These are phyloP conservation scores for Diaporthe ampelina DNA, from an alignment of 2,329 filamentous ascomycete species.

Conservation along the genomic window DNA sequence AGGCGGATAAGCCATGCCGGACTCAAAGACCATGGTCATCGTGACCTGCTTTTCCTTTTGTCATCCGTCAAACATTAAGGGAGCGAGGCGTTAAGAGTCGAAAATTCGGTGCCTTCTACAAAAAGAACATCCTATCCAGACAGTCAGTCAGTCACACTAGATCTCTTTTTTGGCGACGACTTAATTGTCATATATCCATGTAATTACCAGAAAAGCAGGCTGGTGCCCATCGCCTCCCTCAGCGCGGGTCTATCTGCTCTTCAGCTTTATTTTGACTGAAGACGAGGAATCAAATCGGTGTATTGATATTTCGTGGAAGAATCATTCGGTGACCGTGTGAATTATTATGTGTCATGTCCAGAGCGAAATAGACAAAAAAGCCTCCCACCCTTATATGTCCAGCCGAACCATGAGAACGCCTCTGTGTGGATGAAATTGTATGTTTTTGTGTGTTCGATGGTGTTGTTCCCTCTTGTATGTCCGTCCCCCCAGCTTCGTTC, in stretches of 20 bases:
- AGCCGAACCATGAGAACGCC: slow-evolving; percentile 12
- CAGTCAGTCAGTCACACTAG: not conserved
- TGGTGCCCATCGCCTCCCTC: not conserved
- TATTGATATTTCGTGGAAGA: not conserved
- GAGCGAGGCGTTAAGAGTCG: slow-evolving; percentile 33
- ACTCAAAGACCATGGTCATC: not conserved
- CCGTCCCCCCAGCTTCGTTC: not conserved
- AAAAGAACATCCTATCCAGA: not conserved
- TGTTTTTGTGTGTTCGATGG: not conserved
- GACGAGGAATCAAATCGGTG: slow-evolving; percentile 6
- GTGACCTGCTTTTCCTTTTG: not conserved
- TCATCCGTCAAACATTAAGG: not conserved
- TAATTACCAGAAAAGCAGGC: slow-evolving; percentile 15
- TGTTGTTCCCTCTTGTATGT: not conserved
- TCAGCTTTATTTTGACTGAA: not conserved
- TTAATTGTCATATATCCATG: not conserved
- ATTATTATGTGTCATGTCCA: slow-evolving; percentile 18
- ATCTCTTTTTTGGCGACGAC: not conserved
- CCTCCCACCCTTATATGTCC: not conserved
- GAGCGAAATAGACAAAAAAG: slow-evolving; percentile 7
- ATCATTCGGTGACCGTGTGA: not conserved
- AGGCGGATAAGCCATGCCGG: not conserved
- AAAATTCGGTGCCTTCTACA: not conserved
- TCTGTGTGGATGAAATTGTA: not conserved
- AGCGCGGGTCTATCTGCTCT: not conserved